Evolutionary conservation across 2,329 filamentous ascomycete genomes (phyloP).

Genomic region (Stagonosporopsis cucurbitacearum): DNA sequence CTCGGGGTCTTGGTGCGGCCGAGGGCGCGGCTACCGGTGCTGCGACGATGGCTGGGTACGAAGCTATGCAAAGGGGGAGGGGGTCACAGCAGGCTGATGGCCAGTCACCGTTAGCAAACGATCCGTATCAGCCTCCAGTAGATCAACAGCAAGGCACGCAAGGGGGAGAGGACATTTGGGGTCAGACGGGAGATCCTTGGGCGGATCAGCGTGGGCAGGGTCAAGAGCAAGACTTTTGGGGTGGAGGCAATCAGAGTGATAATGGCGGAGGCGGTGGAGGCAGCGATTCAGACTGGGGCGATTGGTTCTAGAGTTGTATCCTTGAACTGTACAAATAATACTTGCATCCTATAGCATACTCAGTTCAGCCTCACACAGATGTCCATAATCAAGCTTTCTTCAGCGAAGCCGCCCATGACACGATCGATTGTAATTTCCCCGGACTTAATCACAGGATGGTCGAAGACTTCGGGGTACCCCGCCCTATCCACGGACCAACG

Average conservation of each 20-base stretch:
- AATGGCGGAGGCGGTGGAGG: slow-evolving; percentile 38
- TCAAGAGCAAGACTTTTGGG: slow-evolving; percentile 40
- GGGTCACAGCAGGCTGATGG: slow-evolving; percentile 34
- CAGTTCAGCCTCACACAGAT: neutral
- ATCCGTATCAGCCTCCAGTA: slow-evolving; percentile 29
- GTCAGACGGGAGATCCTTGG: slow-evolving; percentile 36
- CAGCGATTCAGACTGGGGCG: slow-evolving; percentile 31
- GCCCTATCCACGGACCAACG: slow-evolving; percentile 1
- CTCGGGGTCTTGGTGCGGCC: slow-evolving; percentile 46
- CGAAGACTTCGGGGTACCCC: slow-evolving; percentile 10
- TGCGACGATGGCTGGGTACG: slow-evolving; percentile 67
- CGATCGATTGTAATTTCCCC: neutral
- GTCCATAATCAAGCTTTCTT: neutral
- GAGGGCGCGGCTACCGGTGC: slow-evolving; percentile 59
- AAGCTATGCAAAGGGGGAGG: slow-evolving; percentile 64
- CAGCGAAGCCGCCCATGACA: neutral
- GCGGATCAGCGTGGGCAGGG: slow-evolving; percentile 18
- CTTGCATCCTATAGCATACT: neutral
- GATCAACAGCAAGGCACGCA: slow-evolving; percentile 31
- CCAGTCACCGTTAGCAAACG: slow-evolving; percentile 35
- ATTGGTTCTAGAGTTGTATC: slow-evolving; percentile 27
- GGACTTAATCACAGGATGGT: neutral
- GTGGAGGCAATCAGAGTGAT: slow-evolving; percentile 37
- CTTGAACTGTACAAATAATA: slow-evolving; percentile 4
- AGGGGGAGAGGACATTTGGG: slow-evolving; percentile 38